phyloP scores from a whole-genome alignment of 352 stramenopile genomes.

The Globisporangium polare region DNA sequence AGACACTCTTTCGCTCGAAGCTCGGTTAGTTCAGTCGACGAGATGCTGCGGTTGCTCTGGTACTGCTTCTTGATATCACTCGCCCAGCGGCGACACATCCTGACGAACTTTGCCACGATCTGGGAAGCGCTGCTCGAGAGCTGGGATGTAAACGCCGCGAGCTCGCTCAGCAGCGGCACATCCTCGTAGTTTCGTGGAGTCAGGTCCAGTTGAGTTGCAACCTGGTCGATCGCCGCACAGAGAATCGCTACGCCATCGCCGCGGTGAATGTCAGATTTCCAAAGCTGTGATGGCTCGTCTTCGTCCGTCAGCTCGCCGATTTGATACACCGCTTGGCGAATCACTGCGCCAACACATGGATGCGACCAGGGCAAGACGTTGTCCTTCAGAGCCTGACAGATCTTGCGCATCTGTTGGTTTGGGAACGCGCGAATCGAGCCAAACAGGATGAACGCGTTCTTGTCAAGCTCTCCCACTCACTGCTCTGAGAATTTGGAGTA shows the following conservation, averaged over 20 bases:
- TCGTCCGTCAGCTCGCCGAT: constrained; percentile 36
- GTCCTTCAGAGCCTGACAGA: constrained; percentile 34
- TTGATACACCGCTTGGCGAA: constrained; percentile 51
- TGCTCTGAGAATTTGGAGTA: constrained; percentile 32
- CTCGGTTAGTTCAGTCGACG: constrained; percentile 9
- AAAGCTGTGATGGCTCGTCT: constrained; percentile 16
- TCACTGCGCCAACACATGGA: constrained; percentile 26
- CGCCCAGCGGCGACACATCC: neutral
- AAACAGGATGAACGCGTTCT: constrained; percentile 26
- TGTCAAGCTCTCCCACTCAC: constrained; percentile 18
- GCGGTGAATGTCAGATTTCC: constrained; percentile 39
- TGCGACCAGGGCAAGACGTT: constrained; percentile 44
- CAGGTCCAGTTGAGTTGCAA: neutral
- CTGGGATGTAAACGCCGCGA: constrained; percentile 1
- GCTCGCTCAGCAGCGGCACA: neutral
- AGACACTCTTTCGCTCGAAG: constrained; percentile 36
- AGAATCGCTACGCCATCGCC: constrained; percentile 8
- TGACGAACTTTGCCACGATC: neutral
- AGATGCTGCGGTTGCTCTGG: neutral
- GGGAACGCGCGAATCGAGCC: constrained; percentile 39
- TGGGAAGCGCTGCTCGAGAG: neutral
- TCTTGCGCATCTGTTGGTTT: constrained; percentile 40
- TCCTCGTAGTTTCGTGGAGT: constrained; percentile 3
- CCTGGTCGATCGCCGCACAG: constrained; percentile 13
- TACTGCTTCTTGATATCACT: neutral